Base-by-base conservation (phyloP, 2,329 filamentous ascomycete genomes). In the Ophiostoma tasmaniense region DNA sequence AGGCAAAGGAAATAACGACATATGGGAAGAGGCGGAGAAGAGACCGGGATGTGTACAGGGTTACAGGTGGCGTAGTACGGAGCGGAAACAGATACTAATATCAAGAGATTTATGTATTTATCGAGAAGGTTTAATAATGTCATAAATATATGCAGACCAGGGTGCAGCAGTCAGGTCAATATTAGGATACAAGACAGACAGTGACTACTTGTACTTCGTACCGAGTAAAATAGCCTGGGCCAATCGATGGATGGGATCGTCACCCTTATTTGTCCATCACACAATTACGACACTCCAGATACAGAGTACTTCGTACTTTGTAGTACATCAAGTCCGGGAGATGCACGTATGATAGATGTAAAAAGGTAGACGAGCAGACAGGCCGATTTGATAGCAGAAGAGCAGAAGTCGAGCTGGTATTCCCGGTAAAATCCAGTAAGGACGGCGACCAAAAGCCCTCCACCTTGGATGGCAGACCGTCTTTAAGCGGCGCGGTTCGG, bases 401-500 rank as follows among this genome's bases (percentile, higher is more conserved):
- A 55, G 50, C 3, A 22, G 6, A 55, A 25, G n/a, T 22, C 10
- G 22, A 22, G 25, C 50, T 55, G 50, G n/a, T 55, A 55, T 55
- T 67, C 59, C 37, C 66, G n/a, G 22, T 13, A 39, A 14, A 14
- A 3, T 20, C 55, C 5, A 25, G 13, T 61, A 30, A 22, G 50
- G 55, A 61, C 55, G 55, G 50, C 25, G 55, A 61, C 22, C 55
- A 61, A 17, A 59, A 8, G n/a, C n/a, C 67, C 68, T 66, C 68
- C 66, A 70, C 68, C 61, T 50, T 35, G 59, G 45, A 50, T 67
- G 62, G 66, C 66, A 52, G 35, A 68, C 64, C 59, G 50, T 42
- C 45, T 66, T 64, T 66, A 52, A 55, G 55, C 69, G 67, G 69
- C 61, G 70, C 70, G 70, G 70, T 71, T 69, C 70, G 69, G 70